Evolutionary conservation across 176 grass and related monocot species (phyloP).

Genomic region (Tillandsia fasciculata): DNA sequence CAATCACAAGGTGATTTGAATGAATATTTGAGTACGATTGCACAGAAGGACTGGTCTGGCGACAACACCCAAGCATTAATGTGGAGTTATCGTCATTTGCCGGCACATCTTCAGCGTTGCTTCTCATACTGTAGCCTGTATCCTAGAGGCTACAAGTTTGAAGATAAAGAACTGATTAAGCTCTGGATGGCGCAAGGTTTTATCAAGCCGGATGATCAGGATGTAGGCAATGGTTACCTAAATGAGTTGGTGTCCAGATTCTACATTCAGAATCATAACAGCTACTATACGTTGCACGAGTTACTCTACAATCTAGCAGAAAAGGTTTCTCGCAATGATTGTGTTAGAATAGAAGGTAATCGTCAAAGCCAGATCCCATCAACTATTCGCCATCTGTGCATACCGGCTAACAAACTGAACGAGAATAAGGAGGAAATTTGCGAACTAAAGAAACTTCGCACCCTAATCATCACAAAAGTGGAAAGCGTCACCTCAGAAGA

Average conservation of each 20-base stretch:
- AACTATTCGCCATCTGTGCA: constrained; percentile 7
- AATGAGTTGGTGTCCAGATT: background rate
- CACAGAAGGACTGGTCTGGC: background rate
- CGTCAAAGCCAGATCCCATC: constrained; percentile 6
- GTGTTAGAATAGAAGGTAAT: constrained; percentile 20
- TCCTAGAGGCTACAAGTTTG: background rate
- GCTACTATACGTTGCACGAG: constrained; percentile 20
- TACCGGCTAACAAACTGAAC: constrained; percentile 10
- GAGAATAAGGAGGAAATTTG: constrained; percentile 9
- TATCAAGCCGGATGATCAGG: background rate
- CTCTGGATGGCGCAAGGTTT: constrained; percentile 46
- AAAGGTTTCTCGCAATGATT: constrained; percentile 9
- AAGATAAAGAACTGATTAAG: background rate
- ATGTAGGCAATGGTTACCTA: constrained; percentile 25
- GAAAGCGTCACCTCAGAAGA: background rate
- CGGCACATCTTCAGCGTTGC: background rate
- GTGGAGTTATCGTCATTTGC: background rate
- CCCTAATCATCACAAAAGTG: background rate
- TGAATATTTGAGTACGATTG: background rate
- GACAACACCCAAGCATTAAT: background rate
- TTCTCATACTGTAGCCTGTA: background rate
- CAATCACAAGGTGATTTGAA: background rate
- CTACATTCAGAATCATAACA: background rate
- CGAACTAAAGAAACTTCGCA: constrained; percentile 11
- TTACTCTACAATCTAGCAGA: constrained; percentile 26